A percentile compares a stretch with the other conserved stretches of the same genome.
Conservation (phyloP, 345 rosid genomes). For the Brassica carinata region DNA sequence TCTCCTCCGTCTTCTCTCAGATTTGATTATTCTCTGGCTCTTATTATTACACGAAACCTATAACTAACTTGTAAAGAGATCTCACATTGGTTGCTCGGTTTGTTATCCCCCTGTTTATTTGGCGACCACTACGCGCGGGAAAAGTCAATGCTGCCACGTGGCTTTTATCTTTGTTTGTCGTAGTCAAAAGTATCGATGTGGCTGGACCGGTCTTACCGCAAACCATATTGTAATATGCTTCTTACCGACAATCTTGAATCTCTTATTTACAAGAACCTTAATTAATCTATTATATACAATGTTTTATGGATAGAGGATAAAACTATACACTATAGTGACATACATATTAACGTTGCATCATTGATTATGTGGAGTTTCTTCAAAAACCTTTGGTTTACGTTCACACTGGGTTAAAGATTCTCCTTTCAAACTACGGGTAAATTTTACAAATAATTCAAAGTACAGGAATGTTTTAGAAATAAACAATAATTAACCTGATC, state of each 20-base stretch:
- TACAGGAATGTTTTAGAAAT: background rate
- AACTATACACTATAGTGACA: too few species aligned
- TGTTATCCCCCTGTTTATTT: constrained; percentile 11
- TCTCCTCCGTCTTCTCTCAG: background rate
- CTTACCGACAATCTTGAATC: background rate
- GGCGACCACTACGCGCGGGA: constrained; percentile 25
- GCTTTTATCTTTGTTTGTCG: constrained; percentile 9
- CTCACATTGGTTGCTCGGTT: background rate
- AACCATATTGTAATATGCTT: background rate
- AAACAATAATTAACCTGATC: background rate
- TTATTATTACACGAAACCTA: background rate
- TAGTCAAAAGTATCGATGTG: background rate
- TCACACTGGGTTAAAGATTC: background rate
- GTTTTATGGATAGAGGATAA: too few species aligned
- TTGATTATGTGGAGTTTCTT: too few species aligned
- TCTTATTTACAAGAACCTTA: background rate
- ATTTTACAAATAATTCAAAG: background rate
- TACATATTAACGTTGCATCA: too few species aligned
- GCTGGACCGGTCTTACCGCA: background rate
- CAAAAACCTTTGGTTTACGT: background rate
- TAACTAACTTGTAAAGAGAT: background rate
- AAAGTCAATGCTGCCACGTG: constrained; percentile 35
- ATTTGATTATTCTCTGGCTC: background rate
- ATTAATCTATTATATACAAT: too few species aligned
- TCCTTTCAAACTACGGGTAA: background rate